phyloP scores from a whole-genome alignment of 805 yeast genomes.

The Helenozyma rhizophorensis region DNA sequence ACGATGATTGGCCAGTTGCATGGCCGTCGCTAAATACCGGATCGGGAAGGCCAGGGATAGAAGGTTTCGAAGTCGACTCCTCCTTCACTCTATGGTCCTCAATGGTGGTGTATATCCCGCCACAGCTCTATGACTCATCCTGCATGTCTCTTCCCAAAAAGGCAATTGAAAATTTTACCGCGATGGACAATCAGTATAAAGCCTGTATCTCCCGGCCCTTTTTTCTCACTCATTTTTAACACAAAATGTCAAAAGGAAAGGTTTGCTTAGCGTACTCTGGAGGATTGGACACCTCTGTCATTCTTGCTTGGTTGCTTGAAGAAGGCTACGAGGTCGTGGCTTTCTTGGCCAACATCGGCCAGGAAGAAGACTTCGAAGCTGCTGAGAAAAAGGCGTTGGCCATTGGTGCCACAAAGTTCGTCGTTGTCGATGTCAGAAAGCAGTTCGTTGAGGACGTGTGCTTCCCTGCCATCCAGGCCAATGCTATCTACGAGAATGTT shows the following conservation, averaged over 20 bases:
- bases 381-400: slow-evolving; percentile 95
- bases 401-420: slow-evolving; percentile 95
- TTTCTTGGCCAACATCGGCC: slow-evolving; percentile 97
- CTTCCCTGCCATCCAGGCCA: slow-evolving; percentile 95
- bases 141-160: slow-evolving; percentile 9
- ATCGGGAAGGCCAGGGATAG: too few relatives aligned
- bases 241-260: slow-evolving; percentile 88
- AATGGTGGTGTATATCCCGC: background rate
- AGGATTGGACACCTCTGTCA: slow-evolving; percentile 96
- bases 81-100: too few relatives aligned
- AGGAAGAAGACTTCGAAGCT: slow-evolving; percentile 97
- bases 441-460: slow-evolving; percentile 91
- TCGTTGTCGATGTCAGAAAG: slow-evolving; percentile 89
- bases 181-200: slow-evolving; percentile 20
- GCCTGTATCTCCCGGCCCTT: slow-evolving; percentile 2
- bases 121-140: slow-evolving; percentile 17
- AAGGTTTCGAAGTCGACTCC: too few relatives aligned
- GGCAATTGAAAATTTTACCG: slow-evolving; percentile 16
- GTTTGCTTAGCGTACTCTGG: slow-evolving; percentile 99
- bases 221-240: slow-evolving; percentile 4
- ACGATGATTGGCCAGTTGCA: too few relatives aligned
- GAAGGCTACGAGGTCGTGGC: slow-evolving; percentile 98
- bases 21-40: too few relatives aligned
- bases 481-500: slow-evolving; percentile 97
- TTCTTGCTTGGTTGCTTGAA: slow-evolving; percentile 96